phyloP scores from a whole-genome alignment of 129 eudicot species.

The Flaveria brownii region DNA sequence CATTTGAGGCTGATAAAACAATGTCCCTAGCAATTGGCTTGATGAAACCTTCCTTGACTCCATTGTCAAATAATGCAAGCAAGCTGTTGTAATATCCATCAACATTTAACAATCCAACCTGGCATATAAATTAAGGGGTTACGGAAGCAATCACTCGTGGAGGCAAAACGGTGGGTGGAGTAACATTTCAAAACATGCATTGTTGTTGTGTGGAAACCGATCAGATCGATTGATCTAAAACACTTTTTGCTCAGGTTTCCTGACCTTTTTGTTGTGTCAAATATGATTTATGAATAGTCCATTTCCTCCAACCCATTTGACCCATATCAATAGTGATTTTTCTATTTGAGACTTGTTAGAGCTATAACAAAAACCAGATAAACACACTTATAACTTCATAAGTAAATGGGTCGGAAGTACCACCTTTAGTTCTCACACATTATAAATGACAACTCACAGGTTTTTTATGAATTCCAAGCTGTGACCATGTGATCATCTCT shows the following conservation, averaged over 20 bases:
- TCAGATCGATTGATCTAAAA: background rate
- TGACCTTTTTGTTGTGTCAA: background rate
- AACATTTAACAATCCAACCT: slow-evolving; percentile 90
- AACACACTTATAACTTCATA: background rate
- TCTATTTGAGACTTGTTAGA: background rate
- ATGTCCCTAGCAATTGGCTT: slow-evolving; percentile 73
- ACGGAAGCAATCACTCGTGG: slow-evolving; percentile 8
- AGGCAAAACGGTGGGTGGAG: background rate
- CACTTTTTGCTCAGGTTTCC: background rate
- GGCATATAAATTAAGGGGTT: slow-evolving; percentile 16
- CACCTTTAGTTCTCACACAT: background rate
- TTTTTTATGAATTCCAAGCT: slow-evolving; percentile 90
- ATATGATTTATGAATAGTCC: background rate
- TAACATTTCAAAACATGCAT: background rate
- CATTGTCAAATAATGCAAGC: slow-evolving; percentile 87
- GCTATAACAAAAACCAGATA: background rate
- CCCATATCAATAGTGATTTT: background rate
- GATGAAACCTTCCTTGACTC: slow-evolving; percentile 95
- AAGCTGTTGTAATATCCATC: slow-evolving; percentile 85
- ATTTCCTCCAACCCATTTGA: background rate
- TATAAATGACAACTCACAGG: slow-evolving; percentile 45
- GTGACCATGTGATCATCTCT: slow-evolving; percentile 98
- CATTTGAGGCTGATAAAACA: slow-evolving; percentile 78
- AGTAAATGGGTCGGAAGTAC: background rate
- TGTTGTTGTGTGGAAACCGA: background rate